Percentiles rank a stretch among this genome's conserved stretches.
Evolutionary conservation across 139 green algal species (phyloP).

Genomic region (Pleodorina starrii): DNA sequence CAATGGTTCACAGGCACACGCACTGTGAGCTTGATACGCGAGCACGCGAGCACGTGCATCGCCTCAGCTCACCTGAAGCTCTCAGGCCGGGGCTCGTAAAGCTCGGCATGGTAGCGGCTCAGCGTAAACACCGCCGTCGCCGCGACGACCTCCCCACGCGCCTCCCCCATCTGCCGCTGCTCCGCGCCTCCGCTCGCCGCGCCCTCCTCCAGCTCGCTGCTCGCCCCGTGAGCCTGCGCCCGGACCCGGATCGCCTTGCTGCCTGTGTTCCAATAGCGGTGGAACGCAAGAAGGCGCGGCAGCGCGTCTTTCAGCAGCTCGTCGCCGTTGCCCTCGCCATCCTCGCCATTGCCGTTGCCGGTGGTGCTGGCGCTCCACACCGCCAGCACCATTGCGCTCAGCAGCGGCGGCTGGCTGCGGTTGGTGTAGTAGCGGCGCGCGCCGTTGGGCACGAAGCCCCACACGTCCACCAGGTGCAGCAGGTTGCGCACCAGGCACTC

Average conservation of each 20-base stretch:
- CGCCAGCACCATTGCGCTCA: conserved; percentile 77
- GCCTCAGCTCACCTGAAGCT: conserved; percentile 83
- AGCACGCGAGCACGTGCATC: no score
- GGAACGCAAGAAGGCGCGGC: conserved; percentile 79
- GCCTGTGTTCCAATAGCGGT: conserved; percentile 81
- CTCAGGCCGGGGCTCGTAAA: conserved; percentile 86
- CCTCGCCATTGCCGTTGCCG: no score
- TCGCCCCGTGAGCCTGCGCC: not conserved
- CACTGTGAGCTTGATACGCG: no score
- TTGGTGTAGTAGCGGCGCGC: conserved; percentile 94
- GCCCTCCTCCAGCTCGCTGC: not conserved
- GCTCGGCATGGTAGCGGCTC: conserved; percentile 87
- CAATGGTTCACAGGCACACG: no score
- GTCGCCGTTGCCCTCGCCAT: no score
- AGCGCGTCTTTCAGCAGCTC: conserved; percentile 64
- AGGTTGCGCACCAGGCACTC: conserved; percentile 81
- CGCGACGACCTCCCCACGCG: no score
- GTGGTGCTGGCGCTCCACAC: conserved; percentile 7
- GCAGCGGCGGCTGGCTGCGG: conserved; percentile 91
- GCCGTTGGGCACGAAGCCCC: conserved; percentile 95
- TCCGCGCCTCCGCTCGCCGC: no score
- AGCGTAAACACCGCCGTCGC: not conserved
- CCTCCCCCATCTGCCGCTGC: not conserved
- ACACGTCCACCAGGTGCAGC: conserved; percentile 70
- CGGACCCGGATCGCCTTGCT: conserved; percentile 58